Conservation (phyloP, 2,329 filamentous ascomycete species). For the Trichoderma simmonsii region DNA sequence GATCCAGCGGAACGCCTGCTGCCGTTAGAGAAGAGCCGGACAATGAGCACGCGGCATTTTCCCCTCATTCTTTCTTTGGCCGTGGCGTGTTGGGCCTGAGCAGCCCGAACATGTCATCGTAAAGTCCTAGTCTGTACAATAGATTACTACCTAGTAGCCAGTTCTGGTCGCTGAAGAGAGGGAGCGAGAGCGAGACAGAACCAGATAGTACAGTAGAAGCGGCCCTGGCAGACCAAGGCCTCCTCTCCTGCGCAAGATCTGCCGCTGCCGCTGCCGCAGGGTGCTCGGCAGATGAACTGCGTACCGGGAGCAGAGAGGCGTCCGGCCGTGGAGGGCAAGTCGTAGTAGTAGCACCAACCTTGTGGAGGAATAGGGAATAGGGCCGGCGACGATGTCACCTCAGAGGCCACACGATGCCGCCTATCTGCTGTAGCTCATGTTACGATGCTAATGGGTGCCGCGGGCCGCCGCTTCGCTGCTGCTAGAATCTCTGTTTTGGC, state of each 20-base stretch:
- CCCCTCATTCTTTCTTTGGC: neutral
- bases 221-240: neutral
- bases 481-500: slow-evolving; percentile 3
- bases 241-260: slow-evolving; percentile 9
- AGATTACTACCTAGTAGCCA: neutral
- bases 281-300: slow-evolving; percentile 18
- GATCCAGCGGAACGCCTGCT: slow-evolving; percentile 7
- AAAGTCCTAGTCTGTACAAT: neutral
- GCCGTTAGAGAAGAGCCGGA: neutral
- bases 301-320: slow-evolving; percentile 14
- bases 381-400: slow-evolving; percentile 16
- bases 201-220: neutral
- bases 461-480: slow-evolving; percentile 16
- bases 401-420: slow-evolving; percentile 10
- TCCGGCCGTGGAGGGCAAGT: neutral
- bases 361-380: slow-evolving; percentile 11
- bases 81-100: neutral
- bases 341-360: neutral
- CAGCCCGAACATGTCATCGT: neutral
- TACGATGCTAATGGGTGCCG: slow-evolving; percentile 9
- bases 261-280: slow-evolving; percentile 15
- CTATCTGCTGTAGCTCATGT: slow-evolving; percentile 1
- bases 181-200: neutral
- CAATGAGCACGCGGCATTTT: slow-evolving; percentile 16
- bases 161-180: neutral